Evolutionary conservation across 768 basidiomycete genomes (phyloP).

Genomic region (Lactarius pseudohatsudake): DNA sequence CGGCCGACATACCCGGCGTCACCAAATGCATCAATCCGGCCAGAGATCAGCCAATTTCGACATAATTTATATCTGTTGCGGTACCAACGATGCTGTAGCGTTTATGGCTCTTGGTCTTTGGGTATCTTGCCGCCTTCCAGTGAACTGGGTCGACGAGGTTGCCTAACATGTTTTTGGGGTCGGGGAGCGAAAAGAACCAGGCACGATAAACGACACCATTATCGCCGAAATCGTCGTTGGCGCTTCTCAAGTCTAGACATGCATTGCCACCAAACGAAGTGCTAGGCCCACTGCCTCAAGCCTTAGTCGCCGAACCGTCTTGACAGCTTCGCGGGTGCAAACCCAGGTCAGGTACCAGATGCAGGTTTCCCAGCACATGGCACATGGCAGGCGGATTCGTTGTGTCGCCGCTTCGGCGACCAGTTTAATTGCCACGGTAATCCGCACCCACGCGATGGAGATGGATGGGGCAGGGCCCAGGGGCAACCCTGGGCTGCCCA

Average conservation of each 20-base stretch:
- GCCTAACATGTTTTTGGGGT: not conserved
- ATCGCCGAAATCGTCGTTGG: not conserved
- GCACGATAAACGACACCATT: not conserved
- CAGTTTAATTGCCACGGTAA: not conserved
- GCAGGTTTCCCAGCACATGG: not conserved
- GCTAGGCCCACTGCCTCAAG: not conserved
- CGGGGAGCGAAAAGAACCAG: not conserved
- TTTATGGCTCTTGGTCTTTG: not conserved
- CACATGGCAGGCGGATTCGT: not conserved
- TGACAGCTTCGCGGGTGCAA: not conserved
- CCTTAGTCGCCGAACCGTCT: not conserved
- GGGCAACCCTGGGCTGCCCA: not conserved
- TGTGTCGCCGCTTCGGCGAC: not conserved
- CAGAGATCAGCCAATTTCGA: not conserved
- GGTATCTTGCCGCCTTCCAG: not conserved
- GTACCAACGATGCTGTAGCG: too few relatives aligned
- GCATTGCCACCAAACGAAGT: not conserved
- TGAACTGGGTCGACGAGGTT: not conserved
- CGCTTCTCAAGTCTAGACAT: not conserved
- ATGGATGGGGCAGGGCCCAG: not conserved
- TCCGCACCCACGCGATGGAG: not conserved
- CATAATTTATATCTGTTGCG: not conserved
- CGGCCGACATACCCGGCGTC: not conserved
- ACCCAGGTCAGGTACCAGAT: not conserved
- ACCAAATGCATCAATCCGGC: not conserved